Conservation (phyloP, 768 basidiomycete species). For the Fistulinella prunicolor region DNA sequence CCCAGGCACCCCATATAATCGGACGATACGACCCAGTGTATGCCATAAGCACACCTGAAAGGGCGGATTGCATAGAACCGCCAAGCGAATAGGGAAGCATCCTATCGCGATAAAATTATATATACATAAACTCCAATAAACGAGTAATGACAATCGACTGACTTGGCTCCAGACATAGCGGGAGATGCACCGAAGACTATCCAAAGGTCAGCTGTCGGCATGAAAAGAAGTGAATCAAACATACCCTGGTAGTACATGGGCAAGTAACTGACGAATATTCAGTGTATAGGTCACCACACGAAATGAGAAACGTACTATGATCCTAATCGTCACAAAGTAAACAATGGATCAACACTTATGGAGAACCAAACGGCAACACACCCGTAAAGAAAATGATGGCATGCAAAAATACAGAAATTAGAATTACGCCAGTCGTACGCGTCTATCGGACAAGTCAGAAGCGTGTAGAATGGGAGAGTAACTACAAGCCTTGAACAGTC, state of each 20-base stretch:
- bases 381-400: slow-evolving; percentile 32
- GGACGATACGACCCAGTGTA: background rate
- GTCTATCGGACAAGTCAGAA: slow-evolving; percentile 25
- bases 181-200: slow-evolving; percentile 37
- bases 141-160: background rate
- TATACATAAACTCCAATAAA: no score
- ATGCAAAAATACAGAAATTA: slow-evolving; percentile 36
- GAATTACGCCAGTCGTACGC: slow-evolving; percentile 34
- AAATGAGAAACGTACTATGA: slow-evolving; percentile 22
- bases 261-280: slow-evolving; percentile 29
- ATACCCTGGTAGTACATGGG: slow-evolving; percentile 41
- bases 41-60: background rate
- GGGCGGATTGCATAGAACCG: background rate
- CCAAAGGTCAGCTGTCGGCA: background rate
- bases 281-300: background rate
- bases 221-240: background rate
- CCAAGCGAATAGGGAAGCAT: background rate
- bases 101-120: slow-evolving; percentile 7
- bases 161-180: slow-evolving; percentile 33
- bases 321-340: slow-evolving; percentile 10
- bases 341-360: background rate
- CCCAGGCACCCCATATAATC: background rate
- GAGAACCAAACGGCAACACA: slow-evolving; percentile 6
- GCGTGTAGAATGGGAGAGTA: slow-evolving; percentile 1
- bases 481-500: slow-evolving; percentile 33